A percentile compares a stretch with the other conserved stretches of the same genome.
Conservation (phyloP, 306 rosid genomes). For the Lotus japonicus region DNA sequence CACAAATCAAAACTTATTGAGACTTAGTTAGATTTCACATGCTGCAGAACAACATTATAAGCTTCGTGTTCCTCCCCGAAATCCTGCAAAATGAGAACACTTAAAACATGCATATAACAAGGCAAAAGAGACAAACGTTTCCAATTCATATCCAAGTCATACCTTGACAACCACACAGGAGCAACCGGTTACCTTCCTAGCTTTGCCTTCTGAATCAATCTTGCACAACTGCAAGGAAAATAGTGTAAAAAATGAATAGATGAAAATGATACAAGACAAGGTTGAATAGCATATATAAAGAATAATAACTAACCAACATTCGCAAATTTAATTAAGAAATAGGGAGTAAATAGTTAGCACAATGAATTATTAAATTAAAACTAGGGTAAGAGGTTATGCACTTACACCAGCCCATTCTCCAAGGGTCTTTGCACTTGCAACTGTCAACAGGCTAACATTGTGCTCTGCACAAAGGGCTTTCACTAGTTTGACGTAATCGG, state of each 20-base stretch:
- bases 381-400: neutral
- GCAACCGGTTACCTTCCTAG: conserved; percentile 41
- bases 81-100: conserved; percentile 16
- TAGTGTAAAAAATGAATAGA: neutral
- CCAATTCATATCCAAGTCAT: neutral
- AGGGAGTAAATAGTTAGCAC: neutral
- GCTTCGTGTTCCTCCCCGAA: conserved; percentile 34
- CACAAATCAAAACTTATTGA: neutral
- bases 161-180: conserved; percentile 84
- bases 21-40: conserved; percentile 26
- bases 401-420: conserved; percentile 97
- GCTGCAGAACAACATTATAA: conserved; percentile 28
- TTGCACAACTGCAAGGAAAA: conserved; percentile 52
- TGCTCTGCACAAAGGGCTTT: conserved; percentile 83
- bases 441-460: conserved; percentile 58
- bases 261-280: neutral
- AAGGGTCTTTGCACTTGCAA: conserved; percentile 75
- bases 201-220: conserved; percentile 78
- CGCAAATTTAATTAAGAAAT: neutral
- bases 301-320: neutral
- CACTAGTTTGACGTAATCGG: conserved; percentile 70
- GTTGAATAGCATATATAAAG: neutral
- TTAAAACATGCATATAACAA: neutral
- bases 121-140: neutral
- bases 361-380: neutral